Conservation (phyloP, 768 basidiomycete species). For the Podaxis mareebaensis region DNA sequence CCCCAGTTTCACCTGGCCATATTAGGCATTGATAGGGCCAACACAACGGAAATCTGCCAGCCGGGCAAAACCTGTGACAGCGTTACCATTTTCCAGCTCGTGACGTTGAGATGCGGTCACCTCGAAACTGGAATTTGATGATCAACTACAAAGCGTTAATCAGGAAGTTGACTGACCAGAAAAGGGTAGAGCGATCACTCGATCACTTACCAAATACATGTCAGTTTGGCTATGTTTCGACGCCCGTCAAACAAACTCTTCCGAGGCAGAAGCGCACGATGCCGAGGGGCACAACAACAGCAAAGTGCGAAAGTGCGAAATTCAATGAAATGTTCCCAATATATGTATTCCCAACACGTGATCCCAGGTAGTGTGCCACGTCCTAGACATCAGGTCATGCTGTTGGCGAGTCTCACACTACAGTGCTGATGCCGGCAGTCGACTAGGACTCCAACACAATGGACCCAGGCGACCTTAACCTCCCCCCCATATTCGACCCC, state of each 20-base stretch:
- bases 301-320: not conserved
- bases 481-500: constrained; percentile 55
- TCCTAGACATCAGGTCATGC: not conserved
- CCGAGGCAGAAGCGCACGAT: constrained; percentile 1
- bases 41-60: constrained; percentile 4
- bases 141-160: constrained; percentile 17
- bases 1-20: constrained; percentile 26
- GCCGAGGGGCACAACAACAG: constrained; percentile 6
- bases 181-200: constrained; percentile 7
- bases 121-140: constrained; percentile 13
- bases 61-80: constrained; percentile 2
- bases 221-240: constrained; percentile 9
- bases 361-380: not conserved
- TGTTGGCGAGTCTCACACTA: not conserved
- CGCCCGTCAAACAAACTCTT: constrained; percentile 6
- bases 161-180: constrained; percentile 14
- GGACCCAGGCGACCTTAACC: constrained; percentile 28
- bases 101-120: constrained; percentile 16
- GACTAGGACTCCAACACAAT: constrained; percentile 20
- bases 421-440: not conserved
- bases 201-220: not conserved
- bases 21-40: constrained; percentile 5
- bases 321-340: not conserved
- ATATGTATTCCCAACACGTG: constrained; percentile 7
- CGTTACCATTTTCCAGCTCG: constrained; percentile 3